Percentiles rank a stretch among this genome's conserved stretches.
phyloP scores from a whole-genome alignment of 345 rosid genomes.

The Camelina hispida region DNA sequence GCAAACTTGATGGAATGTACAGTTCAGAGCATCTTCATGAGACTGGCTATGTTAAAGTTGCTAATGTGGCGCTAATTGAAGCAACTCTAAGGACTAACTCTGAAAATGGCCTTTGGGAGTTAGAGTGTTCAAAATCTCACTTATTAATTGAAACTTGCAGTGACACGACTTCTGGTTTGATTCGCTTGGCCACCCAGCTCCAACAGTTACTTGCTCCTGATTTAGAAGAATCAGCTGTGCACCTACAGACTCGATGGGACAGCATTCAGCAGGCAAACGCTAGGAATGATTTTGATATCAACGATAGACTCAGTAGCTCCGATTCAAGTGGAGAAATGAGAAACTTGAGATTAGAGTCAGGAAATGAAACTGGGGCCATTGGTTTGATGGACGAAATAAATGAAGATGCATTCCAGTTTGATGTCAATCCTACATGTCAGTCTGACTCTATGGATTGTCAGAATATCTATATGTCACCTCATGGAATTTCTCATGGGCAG shows the following conservation, averaged over 20 bases:
- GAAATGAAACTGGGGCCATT: constrained; percentile 41
- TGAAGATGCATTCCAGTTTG: constrained; percentile 73
- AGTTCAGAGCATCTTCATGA: constrained; percentile 64
- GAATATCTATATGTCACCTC: constrained; percentile 43
- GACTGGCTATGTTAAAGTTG: constrained; percentile 82
- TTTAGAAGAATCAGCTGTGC: constrained; percentile 81
- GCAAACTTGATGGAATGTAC: constrained; percentile 59
- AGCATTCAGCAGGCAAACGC: constrained; percentile 59
- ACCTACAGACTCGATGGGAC: constrained; percentile 88
- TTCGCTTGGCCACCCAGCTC: constrained; percentile 73
- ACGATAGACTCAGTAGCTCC: constrained; percentile 41
- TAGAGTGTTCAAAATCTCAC: constrained; percentile 76
- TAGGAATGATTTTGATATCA: constrained; percentile 50
- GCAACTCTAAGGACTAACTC: constrained; percentile 65
- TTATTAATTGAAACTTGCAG: constrained; percentile 77
- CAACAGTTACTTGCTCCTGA: constrained; percentile 91
- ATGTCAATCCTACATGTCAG: constrained; percentile 49
- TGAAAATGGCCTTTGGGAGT: constrained; percentile 70
- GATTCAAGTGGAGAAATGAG: constrained; percentile 52
- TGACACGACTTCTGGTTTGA: constrained; percentile 83
- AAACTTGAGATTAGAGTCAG: constrained; percentile 41
- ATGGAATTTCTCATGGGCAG: constrained; percentile 52
- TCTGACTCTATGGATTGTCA: constrained; percentile 49
- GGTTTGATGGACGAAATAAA: constrained; percentile 83
- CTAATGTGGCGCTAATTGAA: constrained; percentile 69